Evolutionary conservation across 1,284 basidiomycete species (phyloP).

Genomic region (Cystobasidium sp.): DNA sequence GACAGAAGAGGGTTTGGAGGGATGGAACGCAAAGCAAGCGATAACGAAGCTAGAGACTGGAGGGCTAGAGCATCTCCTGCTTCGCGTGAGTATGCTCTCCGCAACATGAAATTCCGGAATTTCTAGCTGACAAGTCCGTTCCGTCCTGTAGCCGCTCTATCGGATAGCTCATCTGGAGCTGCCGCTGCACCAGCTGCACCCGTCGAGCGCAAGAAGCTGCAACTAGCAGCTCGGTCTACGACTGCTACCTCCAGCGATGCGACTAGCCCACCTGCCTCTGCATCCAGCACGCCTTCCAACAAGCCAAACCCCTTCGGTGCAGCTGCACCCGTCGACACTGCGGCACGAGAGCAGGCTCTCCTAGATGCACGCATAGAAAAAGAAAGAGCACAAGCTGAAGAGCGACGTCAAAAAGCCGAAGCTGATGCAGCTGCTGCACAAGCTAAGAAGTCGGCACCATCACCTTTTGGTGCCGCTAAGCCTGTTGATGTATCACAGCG

Average conservation of each 20-base stretch:
- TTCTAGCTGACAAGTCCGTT: neutral
- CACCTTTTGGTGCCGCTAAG: slow-evolving; percentile 39
- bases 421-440: slow-evolving; percentile 45
- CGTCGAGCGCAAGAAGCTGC: slow-evolving; percentile 74
- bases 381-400: slow-evolving; percentile 67
- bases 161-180: slow-evolving; percentile 54
- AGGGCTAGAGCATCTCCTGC: slow-evolving; percentile 26
- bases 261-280: slow-evolving; percentile 73
- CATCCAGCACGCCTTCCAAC: slow-evolving; percentile 63
- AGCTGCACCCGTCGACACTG: slow-evolving; percentile 86
- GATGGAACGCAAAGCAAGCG: slow-evolving; percentile 14
- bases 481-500: slow-evolving; percentile 37
- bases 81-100: slow-evolving; percentile 7
- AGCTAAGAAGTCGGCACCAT: slow-evolving; percentile 46
- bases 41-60: slow-evolving; percentile 34
- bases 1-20: slow-evolving; percentile 23
- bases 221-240: slow-evolving; percentile 71
- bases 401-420: slow-evolving; percentile 28
- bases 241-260: slow-evolving; percentile 62
- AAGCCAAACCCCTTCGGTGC: slow-evolving; percentile 79
- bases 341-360: slow-evolving; percentile 70
- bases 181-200: slow-evolving; percentile 81
- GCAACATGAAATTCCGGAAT: neutral
- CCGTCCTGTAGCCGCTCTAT: slow-evolving; percentile 32
- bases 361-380: slow-evolving; percentile 61